Conservation (phyloP, 116 monocot species). For the Posidonia oceanica region DNA sequence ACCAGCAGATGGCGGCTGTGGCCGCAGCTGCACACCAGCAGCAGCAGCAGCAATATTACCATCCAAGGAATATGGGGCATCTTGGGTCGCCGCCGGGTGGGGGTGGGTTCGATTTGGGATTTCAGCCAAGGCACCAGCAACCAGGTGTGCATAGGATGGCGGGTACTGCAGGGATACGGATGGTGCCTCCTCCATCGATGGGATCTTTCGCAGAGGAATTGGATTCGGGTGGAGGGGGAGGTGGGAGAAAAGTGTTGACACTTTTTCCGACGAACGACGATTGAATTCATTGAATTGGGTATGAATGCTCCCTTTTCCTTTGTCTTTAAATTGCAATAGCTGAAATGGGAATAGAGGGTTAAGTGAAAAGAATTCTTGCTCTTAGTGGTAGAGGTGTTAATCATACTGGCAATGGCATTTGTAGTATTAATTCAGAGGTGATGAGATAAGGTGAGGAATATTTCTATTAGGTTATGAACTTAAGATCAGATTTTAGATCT, state of each 20-base stretch:
- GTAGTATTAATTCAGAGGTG: not conserved
- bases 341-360: not conserved
- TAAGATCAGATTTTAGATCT: too few relatives aligned
- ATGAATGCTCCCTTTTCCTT: not conserved
- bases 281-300: constrained; percentile 16
- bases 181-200: constrained; percentile 6
- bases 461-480: not conserved
- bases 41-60: constrained; percentile 32
- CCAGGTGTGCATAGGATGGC: constrained; percentile 36
- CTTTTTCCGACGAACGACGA: constrained; percentile 64
- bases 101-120: constrained; percentile 41
- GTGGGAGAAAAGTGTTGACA: constrained; percentile 41
- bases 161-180: constrained; percentile 9
- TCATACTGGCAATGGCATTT: not conserved
- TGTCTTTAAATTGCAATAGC: not conserved
- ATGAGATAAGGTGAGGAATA: not conserved
- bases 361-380: not conserved
- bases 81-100: constrained; percentile 22
- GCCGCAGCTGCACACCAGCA: constrained; percentile 5
- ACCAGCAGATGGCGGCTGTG: constrained; percentile 24
- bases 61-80: constrained; percentile 39
- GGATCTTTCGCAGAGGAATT: constrained; percentile 34
- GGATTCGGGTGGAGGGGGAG: constrained; percentile 9
- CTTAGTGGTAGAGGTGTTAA: too few relatives aligned
- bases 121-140: constrained; percentile 20